Percentiles rank a stretch among this genome's conserved stretches.
Evolutionary conservation across 164 flowering plant genomes (phyloP).

Genomic region (Echeveria elegans): DNA sequence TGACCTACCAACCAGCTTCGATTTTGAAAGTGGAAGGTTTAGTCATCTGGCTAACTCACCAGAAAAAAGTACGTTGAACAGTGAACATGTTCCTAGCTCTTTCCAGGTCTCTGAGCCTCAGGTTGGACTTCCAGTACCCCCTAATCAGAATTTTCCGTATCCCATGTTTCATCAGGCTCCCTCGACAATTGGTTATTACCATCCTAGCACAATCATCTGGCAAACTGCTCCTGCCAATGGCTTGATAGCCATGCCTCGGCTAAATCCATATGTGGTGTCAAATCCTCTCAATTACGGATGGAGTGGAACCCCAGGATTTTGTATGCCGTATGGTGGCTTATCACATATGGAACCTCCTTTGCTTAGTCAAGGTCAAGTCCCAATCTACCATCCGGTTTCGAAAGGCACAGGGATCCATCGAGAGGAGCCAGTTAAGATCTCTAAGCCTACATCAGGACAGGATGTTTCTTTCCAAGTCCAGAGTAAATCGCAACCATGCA

Average conservation of each 20-base stretch:
- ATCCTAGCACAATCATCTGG: slow-evolving; percentile 70
- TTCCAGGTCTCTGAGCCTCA: slow-evolving; percentile 34
- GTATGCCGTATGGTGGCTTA: slow-evolving; percentile 54
- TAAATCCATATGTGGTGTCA: slow-evolving; percentile 44
- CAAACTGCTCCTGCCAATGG: slow-evolving; percentile 57
- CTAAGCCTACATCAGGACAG: slow-evolving; percentile 17
- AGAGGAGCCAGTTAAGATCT: slow-evolving; percentile 26
- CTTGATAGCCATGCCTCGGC: slow-evolving; percentile 49
- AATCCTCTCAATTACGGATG: slow-evolving; percentile 54
- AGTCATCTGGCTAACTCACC: slow-evolving; percentile 13
- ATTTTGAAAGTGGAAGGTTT: slow-evolving; percentile 13
- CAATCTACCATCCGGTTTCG: slow-evolving; percentile 44
- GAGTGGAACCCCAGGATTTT: slow-evolving; percentile 47
- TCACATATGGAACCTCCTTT: slow-evolving; percentile 44
- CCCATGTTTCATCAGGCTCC: slow-evolving; percentile 54
- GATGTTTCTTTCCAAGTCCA: slow-evolving; percentile 15
- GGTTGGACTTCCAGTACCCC: slow-evolving; percentile 31
- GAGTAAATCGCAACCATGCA: slow-evolving; percentile 10
- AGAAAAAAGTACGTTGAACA: slow-evolving; percentile 16
- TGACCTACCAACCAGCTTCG: slow-evolving; percentile 12
- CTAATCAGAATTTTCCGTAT: slow-evolving; percentile 41
- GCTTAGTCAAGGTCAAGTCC: slow-evolving; percentile 37
- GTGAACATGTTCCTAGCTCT: slow-evolving; percentile 21
- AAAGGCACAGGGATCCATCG: slow-evolving; percentile 25
- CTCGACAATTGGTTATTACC: slow-evolving; percentile 63